A percentile compares a stretch with the other conserved stretches of the same genome.
Conservation (phyloP, 2,329 filamentous ascomycete genomes). For the Microdochium bolleyi region DNA sequence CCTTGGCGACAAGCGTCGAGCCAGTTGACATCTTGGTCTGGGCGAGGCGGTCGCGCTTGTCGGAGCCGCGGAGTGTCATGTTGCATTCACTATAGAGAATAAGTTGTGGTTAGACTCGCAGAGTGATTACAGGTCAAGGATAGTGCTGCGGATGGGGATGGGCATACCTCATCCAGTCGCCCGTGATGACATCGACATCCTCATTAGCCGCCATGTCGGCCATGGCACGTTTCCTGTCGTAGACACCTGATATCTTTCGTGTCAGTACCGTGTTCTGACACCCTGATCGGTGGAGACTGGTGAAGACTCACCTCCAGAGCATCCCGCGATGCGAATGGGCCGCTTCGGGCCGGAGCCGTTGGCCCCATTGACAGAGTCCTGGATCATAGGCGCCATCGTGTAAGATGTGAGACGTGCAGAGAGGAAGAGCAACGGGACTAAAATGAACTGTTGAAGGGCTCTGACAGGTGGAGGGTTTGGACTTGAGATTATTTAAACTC, state of each 20-base stretch:
- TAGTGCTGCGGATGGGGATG: background rate
- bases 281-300: background rate
- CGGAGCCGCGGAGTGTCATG: background rate
- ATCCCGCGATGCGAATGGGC: slow-evolving; percentile 18
- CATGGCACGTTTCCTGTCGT: slow-evolving; percentile 30
- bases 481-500: no score
- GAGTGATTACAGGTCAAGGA: background rate
- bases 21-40: slow-evolving; percentile 8
- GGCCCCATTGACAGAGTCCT: slow-evolving; percentile 2
- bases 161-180: background rate
- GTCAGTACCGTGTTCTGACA: background rate
- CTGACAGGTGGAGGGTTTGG: no score
- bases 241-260: no score
- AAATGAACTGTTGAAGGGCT: no score
- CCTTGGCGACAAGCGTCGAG: background rate
- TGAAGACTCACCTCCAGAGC: slow-evolving; percentile 13
- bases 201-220: slow-evolving; percentile 23
- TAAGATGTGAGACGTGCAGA: no score
- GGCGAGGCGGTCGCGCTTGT: slow-evolving; percentile 1
- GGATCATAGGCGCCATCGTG: slow-evolving; percentile 9
- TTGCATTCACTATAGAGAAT: background rate
- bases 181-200: slow-evolving; percentile 5
- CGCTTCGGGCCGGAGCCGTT: slow-evolving; percentile 8
- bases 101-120: background rate
- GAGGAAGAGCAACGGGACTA: no score